Base-by-base conservation (phyloP, 2,329 filamentous ascomycete genomes). In the Penicillium sp. region DNA sequence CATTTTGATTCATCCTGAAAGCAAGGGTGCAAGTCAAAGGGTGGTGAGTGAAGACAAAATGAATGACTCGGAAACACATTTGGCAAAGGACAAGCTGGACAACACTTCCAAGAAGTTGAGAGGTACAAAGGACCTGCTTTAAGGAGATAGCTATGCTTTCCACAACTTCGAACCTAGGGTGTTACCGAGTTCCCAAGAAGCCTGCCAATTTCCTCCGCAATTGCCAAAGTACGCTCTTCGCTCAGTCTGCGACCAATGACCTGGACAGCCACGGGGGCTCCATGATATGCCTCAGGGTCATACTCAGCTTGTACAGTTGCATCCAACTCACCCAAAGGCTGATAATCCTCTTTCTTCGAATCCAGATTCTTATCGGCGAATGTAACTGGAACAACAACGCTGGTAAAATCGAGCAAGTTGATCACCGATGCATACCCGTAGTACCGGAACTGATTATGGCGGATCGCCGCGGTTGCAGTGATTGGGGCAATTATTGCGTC, bases 341-440 rank as follows among this genome's bases (percentile, higher is more conserved):
- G 24, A 19, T 56, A 50, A 15, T 47, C 40, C 6, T 22, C 44
- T 8, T 53, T 60, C 33, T 56, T 61, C 30, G 59, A 42, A 60
- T 83, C 80, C 0, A 80, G 44, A 2, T 62, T 61, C 65, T 79
- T 77, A 60, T 82, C 78, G 0, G 79, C 79, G 55, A 75, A 77
- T 0, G 79, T 80, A 2, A 83, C 78, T 0, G 82, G 82, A 6
- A 83, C 75, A 1, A 80, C 79, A 12, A 80, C 78, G 49, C 75
- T 79, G 1, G 79, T 79, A 40, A 76, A 77, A 50, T 81, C 79
- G 1, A 81, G 68, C 22, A 77, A 60, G 57, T 80, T 81, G 7
- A 80, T 70, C 12, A 70, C 75, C 1, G 62, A 68, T 4, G 73
- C 68, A 54, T 80, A 81, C 1, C 75, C 77, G 58, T 79, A 78